These are phyloP conservation scores for Sporisorium scitamineum DNA, from an alignment of 1,284 basidiomycete species.

Conservation along the genomic window DNA sequence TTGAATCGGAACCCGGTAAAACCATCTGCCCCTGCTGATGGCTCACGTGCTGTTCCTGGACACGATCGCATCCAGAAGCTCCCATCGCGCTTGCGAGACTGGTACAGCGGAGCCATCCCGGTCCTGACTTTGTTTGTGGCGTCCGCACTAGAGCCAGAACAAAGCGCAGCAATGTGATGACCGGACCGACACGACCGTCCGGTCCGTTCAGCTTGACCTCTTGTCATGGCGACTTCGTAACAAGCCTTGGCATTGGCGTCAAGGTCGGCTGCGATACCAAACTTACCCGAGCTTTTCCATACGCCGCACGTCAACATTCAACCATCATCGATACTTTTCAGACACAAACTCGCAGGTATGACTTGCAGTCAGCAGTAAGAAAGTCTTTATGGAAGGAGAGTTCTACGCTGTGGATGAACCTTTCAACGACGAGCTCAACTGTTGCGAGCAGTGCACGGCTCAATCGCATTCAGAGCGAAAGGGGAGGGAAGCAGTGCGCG, in stretches of 20 bases:
- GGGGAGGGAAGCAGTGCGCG: neutral
- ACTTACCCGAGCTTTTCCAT: too few relatives aligned
- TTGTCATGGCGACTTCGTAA: conserved; percentile 2
- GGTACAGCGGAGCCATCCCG: conserved; percentile 7
- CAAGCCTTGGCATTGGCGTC: conserved; percentile 1
- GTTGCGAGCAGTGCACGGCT: neutral
- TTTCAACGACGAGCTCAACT: neutral
- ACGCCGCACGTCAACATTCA: too few relatives aligned
- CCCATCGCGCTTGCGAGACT: neutral
- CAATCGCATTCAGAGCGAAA: neutral
- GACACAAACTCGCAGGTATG: neutral
- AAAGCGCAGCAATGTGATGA: neutral
- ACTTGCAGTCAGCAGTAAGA: neutral
- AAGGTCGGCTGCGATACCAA: too few relatives aligned
- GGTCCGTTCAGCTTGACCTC: neutral
- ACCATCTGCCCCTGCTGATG: neutral
- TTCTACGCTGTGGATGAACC: neutral
- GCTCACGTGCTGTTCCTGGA: neutral
- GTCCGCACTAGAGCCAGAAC: neutral
- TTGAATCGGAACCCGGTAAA: too few relatives aligned
- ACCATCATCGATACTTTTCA: too few relatives aligned
- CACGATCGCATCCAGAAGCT: neutral
- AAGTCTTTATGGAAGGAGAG: neutral
- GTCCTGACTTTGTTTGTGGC: neutral
- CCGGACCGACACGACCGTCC: neutral